phyloP scores from a whole-genome alignment of 768 basidiomycete species.

The Suillus luteus region DNA sequence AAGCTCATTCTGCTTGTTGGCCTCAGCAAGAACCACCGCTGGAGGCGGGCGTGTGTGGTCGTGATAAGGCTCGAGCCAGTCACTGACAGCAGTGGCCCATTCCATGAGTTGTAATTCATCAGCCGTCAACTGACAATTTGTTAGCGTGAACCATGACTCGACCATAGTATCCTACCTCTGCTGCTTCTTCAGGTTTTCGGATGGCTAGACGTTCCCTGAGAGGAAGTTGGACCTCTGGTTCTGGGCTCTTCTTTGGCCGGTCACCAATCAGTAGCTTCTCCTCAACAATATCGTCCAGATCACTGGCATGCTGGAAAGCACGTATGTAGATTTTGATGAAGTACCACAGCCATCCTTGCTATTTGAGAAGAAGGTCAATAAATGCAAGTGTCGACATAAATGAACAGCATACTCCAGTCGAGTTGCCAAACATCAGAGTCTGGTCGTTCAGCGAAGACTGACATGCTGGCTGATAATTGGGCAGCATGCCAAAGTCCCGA shows the following conservation, averaged over 20 bases:
- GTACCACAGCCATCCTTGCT: slow-evolving; percentile 73
- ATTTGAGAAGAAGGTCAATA: slow-evolving; percentile 7
- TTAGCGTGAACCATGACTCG: slow-evolving; percentile 1
- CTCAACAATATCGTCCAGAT: slow-evolving; percentile 78
- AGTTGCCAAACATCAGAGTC: slow-evolving; percentile 63
- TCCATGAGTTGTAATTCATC: slow-evolving; percentile 62
- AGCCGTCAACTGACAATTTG: slow-evolving; percentile 55
- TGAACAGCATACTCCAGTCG: slow-evolving; percentile 55
- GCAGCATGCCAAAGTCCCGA: slow-evolving; percentile 78
- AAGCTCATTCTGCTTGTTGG: slow-evolving; percentile 67
- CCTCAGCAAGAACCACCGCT: slow-evolving; percentile 70
- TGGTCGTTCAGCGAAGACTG: slow-evolving; percentile 61
- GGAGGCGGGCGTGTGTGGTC: slow-evolving; percentile 72
- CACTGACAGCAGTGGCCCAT: slow-evolving; percentile 61
- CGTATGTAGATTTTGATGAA: slow-evolving; percentile 80
- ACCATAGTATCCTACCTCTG: slow-evolving; percentile 45
- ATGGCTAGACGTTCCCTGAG: slow-evolving; percentile 59
- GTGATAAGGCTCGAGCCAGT: slow-evolving; percentile 81
- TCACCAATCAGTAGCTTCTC: slow-evolving; percentile 83
- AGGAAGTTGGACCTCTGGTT: slow-evolving; percentile 50
- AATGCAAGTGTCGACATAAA: background rate
- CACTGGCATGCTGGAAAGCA: slow-evolving; percentile 75
- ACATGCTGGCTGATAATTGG: slow-evolving; percentile 71
- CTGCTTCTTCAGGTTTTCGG: slow-evolving; percentile 50
- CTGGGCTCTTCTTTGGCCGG: slow-evolving; percentile 64